These are phyloP conservation scores for Cystobasidiopsis lactophilus DNA, from an alignment of 768 basidiomycete genomes.

Conservation along the genomic window DNA sequence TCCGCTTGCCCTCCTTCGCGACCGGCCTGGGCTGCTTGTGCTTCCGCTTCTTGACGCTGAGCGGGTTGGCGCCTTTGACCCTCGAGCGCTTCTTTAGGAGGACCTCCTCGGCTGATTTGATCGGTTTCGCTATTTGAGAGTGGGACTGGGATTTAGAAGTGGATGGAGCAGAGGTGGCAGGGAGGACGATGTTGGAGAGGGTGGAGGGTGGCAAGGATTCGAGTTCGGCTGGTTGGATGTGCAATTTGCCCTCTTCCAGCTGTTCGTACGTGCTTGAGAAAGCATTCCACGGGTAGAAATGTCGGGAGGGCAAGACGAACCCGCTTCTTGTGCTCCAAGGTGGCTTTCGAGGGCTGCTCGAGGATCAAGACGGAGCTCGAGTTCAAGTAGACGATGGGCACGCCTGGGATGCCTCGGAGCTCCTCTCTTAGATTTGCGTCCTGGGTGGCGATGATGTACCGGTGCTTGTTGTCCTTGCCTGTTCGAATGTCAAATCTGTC, in stretches of 20 bases:
- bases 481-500: no score
- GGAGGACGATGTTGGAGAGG: neutral
- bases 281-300: neutral
- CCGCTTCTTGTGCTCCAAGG: conserved; percentile 42
- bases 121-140: neutral
- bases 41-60: conserved; percentile 77
- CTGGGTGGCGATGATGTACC: conserved; percentile 75
- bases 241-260: conserved; percentile 43
- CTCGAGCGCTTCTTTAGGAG: conserved; percentile 26
- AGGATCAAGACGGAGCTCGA: conserved; percentile 69
- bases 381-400: conserved; percentile 77
- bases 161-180: neutral
- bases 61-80: conserved; percentile 72
- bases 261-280: neutral
- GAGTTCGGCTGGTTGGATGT: conserved; percentile 30
- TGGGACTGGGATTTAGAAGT: neutral
- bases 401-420: conserved; percentile 53
- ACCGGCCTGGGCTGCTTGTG: conserved; percentile 43
- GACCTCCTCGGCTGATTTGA: conserved; percentile 1
- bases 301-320: conserved; percentile 26
- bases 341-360: conserved; percentile 66
- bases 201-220: conserved; percentile 7
- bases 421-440: conserved; percentile 45
- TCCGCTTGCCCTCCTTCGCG: neutral
- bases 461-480: conserved; percentile 73